Evolutionary conservation across 495 filamentous ascomycete species (phyloP).

Genomic region (Penicillium cataractarum): DNA sequence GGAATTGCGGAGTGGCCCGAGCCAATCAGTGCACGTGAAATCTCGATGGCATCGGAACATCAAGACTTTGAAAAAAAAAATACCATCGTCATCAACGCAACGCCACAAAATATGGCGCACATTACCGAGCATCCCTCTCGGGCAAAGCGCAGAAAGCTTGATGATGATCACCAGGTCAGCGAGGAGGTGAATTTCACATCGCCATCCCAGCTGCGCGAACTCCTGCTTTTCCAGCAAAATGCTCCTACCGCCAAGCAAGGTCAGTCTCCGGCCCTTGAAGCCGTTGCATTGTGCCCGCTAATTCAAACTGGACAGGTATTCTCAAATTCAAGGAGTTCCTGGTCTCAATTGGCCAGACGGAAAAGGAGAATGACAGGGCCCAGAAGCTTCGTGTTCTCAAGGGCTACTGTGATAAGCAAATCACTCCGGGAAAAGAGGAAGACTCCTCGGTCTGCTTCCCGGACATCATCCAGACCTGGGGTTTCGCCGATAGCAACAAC

Average conservation of each 20-base stretch:
- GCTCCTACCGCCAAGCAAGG: slow-evolving; percentile 63
- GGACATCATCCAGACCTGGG: slow-evolving; percentile 80
- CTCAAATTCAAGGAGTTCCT: slow-evolving; percentile 78
- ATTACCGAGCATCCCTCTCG: slow-evolving; percentile 33
- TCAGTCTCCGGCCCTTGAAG: slow-evolving; percentile 39
- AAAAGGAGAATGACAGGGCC: slow-evolving; percentile 50
- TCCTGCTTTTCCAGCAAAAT: slow-evolving; percentile 72
- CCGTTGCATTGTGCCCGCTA: background rate
- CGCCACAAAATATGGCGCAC: slow-evolving; percentile 28
- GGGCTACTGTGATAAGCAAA: slow-evolving; percentile 72
- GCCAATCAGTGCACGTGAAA: slow-evolving; percentile 30
- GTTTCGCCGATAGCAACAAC: slow-evolving; percentile 68
- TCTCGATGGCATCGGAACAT: slow-evolving; percentile 34
- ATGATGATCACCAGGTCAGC: slow-evolving; percentile 34
- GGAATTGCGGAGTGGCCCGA: slow-evolving; percentile 14
- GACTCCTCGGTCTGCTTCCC: slow-evolving; percentile 64
- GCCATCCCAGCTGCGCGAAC: slow-evolving; percentile 60
- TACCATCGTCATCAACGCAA: slow-evolving; percentile 18
- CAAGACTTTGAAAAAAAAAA: slow-evolving; percentile 25
- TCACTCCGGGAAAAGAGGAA: slow-evolving; percentile 54
- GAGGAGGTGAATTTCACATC: slow-evolving; percentile 54
- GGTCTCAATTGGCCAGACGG: slow-evolving; percentile 58
- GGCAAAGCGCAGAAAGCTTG: slow-evolving; percentile 50
- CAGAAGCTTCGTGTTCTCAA: slow-evolving; percentile 64
- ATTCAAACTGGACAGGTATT: slow-evolving; percentile 54